Conservation (phyloP, 2,329 filamentous ascomycete genomes). For the Aquanectria penicillioides region DNA sequence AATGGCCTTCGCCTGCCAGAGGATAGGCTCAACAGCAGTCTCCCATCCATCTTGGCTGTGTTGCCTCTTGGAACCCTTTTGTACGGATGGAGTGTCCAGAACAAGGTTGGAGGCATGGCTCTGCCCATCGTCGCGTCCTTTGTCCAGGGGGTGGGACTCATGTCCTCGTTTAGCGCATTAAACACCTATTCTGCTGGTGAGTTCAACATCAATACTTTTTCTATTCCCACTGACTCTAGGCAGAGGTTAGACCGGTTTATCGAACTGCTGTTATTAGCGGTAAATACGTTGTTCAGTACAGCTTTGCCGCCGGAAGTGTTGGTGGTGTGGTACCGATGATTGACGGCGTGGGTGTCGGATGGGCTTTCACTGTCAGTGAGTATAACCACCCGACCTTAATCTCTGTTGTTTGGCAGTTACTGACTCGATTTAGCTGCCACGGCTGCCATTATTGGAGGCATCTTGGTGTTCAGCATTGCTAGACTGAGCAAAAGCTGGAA, state of each 20-base stretch:
- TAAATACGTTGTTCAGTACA: slow-evolving; percentile 41
- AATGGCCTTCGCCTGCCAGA: slow-evolving; percentile 44
- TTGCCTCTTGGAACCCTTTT: slow-evolving; percentile 45
- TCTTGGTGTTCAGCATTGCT: slow-evolving; percentile 31
- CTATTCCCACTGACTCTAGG: not conserved
- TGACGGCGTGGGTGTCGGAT: slow-evolving; percentile 34
- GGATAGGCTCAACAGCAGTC: slow-evolving; percentile 45
- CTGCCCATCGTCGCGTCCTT: slow-evolving; percentile 48
- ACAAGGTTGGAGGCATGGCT: slow-evolving; percentile 46
- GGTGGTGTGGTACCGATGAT: slow-evolving; percentile 39
- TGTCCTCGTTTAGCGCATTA: slow-evolving; percentile 50
- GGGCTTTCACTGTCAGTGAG: slow-evolving; percentile 40
- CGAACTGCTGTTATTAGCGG: slow-evolving; percentile 40
- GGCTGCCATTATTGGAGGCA: slow-evolving; percentile 21
- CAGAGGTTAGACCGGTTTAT: slow-evolving; percentile 35
- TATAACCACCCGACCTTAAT: not conserved
- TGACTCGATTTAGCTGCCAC: slow-evolving; percentile 23
- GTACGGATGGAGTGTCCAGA: slow-evolving; percentile 50
- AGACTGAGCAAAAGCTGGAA: slow-evolving; percentile 35
- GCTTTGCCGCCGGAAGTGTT: slow-evolving; percentile 38
- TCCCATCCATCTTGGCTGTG: slow-evolving; percentile 43
- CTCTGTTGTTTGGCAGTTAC: accelerated
- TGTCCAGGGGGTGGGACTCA: slow-evolving; percentile 46
- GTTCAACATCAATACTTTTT: accelerated
- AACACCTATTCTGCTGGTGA: slow-evolving; percentile 53